Evolutionary conservation across 495 filamentous ascomycete genomes (phyloP), one percentile per base, ranked within the genome.

Genomic region (Xylaria scruposa): DNA sequence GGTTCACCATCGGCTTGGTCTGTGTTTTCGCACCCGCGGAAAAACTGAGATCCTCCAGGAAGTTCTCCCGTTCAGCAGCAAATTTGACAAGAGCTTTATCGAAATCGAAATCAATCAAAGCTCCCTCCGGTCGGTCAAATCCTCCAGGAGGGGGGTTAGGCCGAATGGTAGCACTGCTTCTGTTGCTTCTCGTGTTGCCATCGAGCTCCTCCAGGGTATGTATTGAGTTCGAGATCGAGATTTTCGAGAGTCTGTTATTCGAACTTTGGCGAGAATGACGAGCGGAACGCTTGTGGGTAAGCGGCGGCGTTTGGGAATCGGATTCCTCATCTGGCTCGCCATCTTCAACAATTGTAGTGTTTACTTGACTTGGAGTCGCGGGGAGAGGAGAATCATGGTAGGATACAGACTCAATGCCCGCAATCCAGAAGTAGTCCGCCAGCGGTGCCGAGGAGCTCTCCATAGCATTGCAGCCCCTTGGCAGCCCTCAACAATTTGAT

Each of bases 371-470:
- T 70, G 77, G 71, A 54, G 73, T 76, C 68, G 70, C 19, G 40
- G 74, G 80, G 36, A 65, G 46, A 21, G 74, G 78, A 31, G 76
- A 81, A 72, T 90, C 87, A 68, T 86, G 83, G 79, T 90, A 91
- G 54, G 88, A 85, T 72, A 88, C 82, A 59, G 92, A 91, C 82
- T 94, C 93, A 77, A 97, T 90, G 81, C 96, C 96, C 74, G 93
- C 94, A 73, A 99, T 98, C 93, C 96, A 99, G 84, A 99, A 99
- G 84, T 97, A 98, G 81, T 99, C 96, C 79, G 96, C 96, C 72
- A 99, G 90, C 72, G 96, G 96, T 65, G 91, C 87, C 70, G 91
- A 90, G 26, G 91, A 87, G 79, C 78, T 81, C 66, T 87, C 87
- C 87, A 88, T 88, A 80, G 77, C 84, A 86, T 84, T 77, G 75